These are phyloP conservation scores for Debaryomycetaceae sp. DNA, from an alignment of 1,139 yeast species.

Conservation along the genomic window DNA sequence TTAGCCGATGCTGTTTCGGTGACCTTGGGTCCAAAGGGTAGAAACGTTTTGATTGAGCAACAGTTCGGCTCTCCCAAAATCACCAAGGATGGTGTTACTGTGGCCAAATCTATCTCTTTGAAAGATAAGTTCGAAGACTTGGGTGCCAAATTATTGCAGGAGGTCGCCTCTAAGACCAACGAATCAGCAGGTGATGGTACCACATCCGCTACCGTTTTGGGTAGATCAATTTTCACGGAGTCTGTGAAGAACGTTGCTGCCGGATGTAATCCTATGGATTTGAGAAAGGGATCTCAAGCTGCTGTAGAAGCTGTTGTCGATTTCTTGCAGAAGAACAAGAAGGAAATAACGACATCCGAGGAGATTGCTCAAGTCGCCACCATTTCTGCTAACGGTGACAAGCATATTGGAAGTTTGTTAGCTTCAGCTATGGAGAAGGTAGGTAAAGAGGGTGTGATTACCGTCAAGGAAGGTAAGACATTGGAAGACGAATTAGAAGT, in stretches of 20 bases:
- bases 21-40: conserved; percentile 97
- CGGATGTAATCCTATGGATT: conserved; percentile 99
- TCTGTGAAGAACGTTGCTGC: conserved; percentile 98
- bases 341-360: conserved; percentile 93
- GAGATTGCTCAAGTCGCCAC: conserved; percentile 99
- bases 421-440: conserved; percentile 99
- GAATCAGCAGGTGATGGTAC: conserved; percentile 99
- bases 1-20: conserved; percentile 97
- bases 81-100: conserved; percentile 99
- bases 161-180: conserved; percentile 97
- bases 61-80: conserved; percentile 97
- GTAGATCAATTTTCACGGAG: conserved; percentile 96
- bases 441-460: conserved; percentile 98
- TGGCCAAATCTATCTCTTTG: conserved; percentile 82
- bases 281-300: conserved; percentile 97
- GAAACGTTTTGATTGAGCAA: conserved; percentile 96
- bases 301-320: conserved; percentile 96
- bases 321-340: conserved; percentile 84
- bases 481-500: conserved; percentile 95
- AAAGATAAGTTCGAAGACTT: conserved; percentile 93
- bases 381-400: conserved; percentile 96
- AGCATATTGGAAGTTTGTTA: conserved; percentile 87
- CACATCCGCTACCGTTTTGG: conserved; percentile 95
- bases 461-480: conserved; percentile 96
- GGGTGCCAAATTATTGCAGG: conserved; percentile 96